Percentiles rank a stretch among this genome's conserved stretches.
phyloP scores from a whole-genome alignment of 1,284 basidiomycete genomes.

The Somion occarium region DNA sequence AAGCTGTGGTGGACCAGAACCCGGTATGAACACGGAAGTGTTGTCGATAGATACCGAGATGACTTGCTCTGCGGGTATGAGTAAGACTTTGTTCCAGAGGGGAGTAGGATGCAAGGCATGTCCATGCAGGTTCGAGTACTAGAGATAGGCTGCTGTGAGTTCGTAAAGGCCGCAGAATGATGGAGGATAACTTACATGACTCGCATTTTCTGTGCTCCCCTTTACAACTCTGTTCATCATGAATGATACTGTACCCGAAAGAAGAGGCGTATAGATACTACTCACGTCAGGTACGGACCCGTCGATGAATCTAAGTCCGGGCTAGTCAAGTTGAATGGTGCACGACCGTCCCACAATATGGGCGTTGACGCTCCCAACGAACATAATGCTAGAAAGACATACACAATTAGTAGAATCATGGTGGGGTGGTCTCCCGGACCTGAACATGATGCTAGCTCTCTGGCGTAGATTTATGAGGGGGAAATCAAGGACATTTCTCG shows the following conservation, averaged over 20 bases:
- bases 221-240: neutral
- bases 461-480: conserved; percentile 2
- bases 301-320: conserved; percentile 39
- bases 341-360: conserved; percentile 52
- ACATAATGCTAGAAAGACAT: neutral
- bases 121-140: conserved; percentile 47
- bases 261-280: conserved; percentile 2
- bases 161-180: neutral
- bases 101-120: conserved; percentile 38
- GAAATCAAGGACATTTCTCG: conserved; percentile 15
- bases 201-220: conserved; percentile 40
- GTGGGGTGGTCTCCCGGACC: neutral
- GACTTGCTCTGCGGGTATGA: conserved; percentile 38
- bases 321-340: conserved; percentile 36
- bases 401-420: neutral
- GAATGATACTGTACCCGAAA: too few relatives aligned
- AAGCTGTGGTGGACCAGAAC: conserved; percentile 39
- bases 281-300: conserved; percentile 52
- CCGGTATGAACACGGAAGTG: conserved; percentile 54
- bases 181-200: conserved; percentile 33
- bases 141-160: neutral
- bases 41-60: conserved; percentile 52
- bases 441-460: neutral
- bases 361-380: conserved; percentile 20
- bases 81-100: conserved; percentile 34